A percentile compares a stretch with the other conserved stretches of the same genome.
Conservation (phyloP, 2,329 filamentous ascomycete species). For the Parafenestella ontariensis region DNA sequence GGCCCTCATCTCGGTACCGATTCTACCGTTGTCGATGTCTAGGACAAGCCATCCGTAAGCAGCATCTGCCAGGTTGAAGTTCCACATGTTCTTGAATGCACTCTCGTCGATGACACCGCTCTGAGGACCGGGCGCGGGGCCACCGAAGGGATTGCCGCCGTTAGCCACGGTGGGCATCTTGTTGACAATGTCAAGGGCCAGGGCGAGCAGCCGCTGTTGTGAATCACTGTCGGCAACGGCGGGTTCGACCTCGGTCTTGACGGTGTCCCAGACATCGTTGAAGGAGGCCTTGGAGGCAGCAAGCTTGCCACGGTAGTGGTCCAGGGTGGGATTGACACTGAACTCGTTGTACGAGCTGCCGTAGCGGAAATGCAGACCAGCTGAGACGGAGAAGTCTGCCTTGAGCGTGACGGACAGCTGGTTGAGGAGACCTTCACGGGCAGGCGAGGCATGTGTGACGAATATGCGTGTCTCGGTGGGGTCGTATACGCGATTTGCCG, state of each 20-base stretch:
- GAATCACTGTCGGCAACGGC: constrained; percentile 93
- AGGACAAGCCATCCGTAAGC: constrained; percentile 96
- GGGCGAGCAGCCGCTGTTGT: constrained; percentile 89
- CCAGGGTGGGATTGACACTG: constrained; percentile 95
- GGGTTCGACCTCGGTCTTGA: constrained; percentile 93
- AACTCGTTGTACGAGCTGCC: constrained; percentile 99
- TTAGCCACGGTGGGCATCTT: constrained; percentile 98
- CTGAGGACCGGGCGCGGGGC: constrained; percentile 74
- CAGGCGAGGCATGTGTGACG: constrained; percentile 94
- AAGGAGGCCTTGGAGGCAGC: constrained; percentile 98
- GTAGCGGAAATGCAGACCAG: constrained; percentile 96
- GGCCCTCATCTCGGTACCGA: constrained; percentile 97
- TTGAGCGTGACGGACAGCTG: constrained; percentile 97
- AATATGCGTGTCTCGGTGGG: constrained; percentile 97
- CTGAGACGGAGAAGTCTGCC: constrained; percentile 97
- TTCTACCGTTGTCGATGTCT: constrained; percentile 93
- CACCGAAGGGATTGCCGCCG: constrained; percentile 95
- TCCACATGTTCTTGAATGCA: constrained; percentile 99
- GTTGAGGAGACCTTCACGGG: constrained; percentile 94
- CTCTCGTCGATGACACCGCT: constrained; percentile 96
- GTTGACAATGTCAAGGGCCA: constrained; percentile 90
- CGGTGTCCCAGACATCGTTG: constrained; percentile 99
- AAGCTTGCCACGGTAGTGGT: constrained; percentile 98
- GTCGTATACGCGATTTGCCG: constrained; percentile 97
- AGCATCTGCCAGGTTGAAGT: constrained; percentile 97